These are phyloP conservation scores for Elasticomyces elasticus DNA, from an alignment of 495 filamentous ascomycete genomes.

Conservation along the genomic window DNA sequence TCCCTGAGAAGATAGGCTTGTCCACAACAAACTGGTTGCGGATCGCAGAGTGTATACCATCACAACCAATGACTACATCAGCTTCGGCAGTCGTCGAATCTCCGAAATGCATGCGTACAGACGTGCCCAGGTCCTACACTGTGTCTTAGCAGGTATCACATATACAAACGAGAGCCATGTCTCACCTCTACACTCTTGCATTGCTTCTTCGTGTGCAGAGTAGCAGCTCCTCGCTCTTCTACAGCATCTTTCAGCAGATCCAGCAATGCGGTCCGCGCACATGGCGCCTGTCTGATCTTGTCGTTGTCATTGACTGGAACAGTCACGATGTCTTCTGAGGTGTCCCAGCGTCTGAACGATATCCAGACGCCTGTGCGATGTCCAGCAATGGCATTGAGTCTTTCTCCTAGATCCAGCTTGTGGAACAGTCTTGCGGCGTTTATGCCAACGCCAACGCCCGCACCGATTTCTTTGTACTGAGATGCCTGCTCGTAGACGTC, in stretches of 20 bases:
- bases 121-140: constrained; percentile 16
- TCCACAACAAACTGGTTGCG: constrained; percentile 20
- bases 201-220: constrained; percentile 17
- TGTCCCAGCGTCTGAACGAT: constrained; percentile 20
- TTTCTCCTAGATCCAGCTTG: constrained; percentile 15
- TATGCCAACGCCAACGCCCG: constrained; percentile 17
- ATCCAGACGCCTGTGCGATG: constrained; percentile 14
- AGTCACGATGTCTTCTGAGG: constrained; percentile 16
- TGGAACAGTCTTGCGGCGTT: constrained; percentile 18
- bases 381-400: constrained; percentile 16
- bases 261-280: constrained; percentile 15
- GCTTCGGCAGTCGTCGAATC: constrained; percentile 27
- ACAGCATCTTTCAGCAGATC: constrained; percentile 12
- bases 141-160: neutral
- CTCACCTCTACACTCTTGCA: constrained; percentile 14
- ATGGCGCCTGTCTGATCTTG: constrained; percentile 15
- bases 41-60: constrained; percentile 33
- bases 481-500: constrained; percentile 21
- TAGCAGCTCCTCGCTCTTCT: constrained; percentile 14
- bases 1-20: constrained; percentile 11
- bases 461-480: constrained; percentile 21
- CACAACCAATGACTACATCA: constrained; percentile 37
- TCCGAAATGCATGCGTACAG: constrained; percentile 28
- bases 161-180: neutral
- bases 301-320: constrained; percentile 18